phyloP scores from a whole-genome alignment of 257 asterid species.

The Solanum medicagineum region DNA sequence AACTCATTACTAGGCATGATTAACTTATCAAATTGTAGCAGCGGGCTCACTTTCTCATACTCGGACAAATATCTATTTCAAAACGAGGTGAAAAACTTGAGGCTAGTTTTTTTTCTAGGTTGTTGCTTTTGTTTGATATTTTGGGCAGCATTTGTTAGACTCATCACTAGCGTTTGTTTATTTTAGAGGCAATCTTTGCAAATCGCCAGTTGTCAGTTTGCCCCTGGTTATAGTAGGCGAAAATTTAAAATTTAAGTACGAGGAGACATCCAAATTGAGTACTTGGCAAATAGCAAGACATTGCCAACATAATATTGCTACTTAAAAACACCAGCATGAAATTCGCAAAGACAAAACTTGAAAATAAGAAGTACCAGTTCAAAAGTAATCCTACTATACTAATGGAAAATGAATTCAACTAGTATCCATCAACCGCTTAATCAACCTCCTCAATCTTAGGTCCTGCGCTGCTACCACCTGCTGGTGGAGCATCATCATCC shows the following conservation, averaged over 20 bases:
- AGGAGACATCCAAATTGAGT: background rate
- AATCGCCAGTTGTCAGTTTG: background rate
- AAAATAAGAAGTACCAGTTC: background rate
- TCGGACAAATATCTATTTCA: background rate
- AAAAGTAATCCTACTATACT: background rate
- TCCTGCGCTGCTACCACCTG: constrained; percentile 1
- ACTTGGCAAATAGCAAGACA: background rate
- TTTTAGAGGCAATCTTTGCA: background rate
- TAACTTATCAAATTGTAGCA: background rate
- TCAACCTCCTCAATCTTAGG: constrained; percentile 9
- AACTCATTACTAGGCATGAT: background rate
- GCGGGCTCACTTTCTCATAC: background rate
- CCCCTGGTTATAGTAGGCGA: background rate
- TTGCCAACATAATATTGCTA: background rate
- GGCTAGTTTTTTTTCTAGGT: background rate
- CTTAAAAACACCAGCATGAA: background rate
- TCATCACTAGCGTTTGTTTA: background rate
- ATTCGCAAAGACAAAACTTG: background rate
- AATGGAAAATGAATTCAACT: background rate
- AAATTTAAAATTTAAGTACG: background rate
- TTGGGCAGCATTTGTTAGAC: background rate
- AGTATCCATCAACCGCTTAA: background rate
- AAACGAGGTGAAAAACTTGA: background rate
- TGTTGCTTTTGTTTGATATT: background rate
- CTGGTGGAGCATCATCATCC: constrained; percentile 3